A percentile compares a stretch with the other conserved stretches of the same genome.
phyloP scores from a whole-genome alignment of 305 asterid species.

The Solanum hybrid region DNA sequence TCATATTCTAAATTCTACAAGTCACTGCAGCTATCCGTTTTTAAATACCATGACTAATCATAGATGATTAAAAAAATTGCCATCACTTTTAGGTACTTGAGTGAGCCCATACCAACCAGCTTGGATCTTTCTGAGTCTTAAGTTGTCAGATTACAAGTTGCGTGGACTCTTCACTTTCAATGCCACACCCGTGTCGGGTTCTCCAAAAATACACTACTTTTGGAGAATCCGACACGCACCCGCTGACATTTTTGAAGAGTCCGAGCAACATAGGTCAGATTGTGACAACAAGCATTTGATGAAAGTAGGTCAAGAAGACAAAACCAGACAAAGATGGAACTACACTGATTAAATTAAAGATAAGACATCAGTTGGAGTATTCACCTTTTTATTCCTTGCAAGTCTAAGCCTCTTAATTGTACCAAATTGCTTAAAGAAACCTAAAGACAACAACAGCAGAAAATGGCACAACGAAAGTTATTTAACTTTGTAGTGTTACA shows the following conservation, averaged over 20 bases:
- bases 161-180: too few species aligned
- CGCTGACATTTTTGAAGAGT: too few species aligned
- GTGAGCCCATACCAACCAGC: neutral
- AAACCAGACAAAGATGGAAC: neutral
- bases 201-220: too few species aligned
- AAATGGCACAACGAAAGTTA: neutral
- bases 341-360: neutral
- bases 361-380: neutral
- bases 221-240: too few species aligned
- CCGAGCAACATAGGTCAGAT: neutral
- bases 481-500: neutral
- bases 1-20: neutral
- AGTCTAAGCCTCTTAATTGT: conserved; percentile 67
- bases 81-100: neutral
- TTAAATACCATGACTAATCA: neutral
- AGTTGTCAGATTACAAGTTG: neutral
- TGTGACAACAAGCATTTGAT: neutral
- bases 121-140: neutral
- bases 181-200: too few species aligned
- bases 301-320: neutral
- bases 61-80: neutral
- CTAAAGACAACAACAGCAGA: conserved; percentile 32
- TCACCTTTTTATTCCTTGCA: conserved; percentile 78
- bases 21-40: neutral
- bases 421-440: conserved; percentile 90